phyloP scores from a whole-genome alignment of 164 flowering plant genomes.

The Magnolia kwangsiensis region DNA sequence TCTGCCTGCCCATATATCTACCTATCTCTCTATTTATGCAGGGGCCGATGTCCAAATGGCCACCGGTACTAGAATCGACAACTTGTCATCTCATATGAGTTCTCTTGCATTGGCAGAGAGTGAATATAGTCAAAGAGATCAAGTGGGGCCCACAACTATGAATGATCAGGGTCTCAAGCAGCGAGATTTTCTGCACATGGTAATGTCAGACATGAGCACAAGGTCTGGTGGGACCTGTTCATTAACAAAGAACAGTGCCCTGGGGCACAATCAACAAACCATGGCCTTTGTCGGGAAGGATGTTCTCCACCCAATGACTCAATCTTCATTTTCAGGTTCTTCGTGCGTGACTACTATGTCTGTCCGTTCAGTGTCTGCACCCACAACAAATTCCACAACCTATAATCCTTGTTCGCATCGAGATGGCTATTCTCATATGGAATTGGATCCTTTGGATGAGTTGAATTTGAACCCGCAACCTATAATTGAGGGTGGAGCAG shows the following conservation, averaged over 20 bases:
- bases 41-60: constrained; percentile 64
- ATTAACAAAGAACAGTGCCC: constrained; percentile 35
- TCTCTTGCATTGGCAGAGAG: constrained; percentile 85
- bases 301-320: constrained; percentile 48
- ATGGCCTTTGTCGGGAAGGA: constrained; percentile 47
- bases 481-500: constrained; percentile 18
- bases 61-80: constrained; percentile 42
- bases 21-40: constrained; percentile 37
- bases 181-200: constrained; percentile 25
- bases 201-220: constrained; percentile 27
- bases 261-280: constrained; percentile 43
- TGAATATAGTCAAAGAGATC: constrained; percentile 49
- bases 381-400: constrained; percentile 61
- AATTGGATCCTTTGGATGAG: constrained; percentile 36
- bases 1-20: constrained; percentile 18
- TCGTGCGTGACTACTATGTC: constrained; percentile 73
- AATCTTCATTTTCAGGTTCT: constrained; percentile 56
- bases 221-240: constrained; percentile 42
- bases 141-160: constrained; percentile 31
- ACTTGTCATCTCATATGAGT: constrained; percentile 62
- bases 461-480: constrained; percentile 27
- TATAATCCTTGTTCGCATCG: constrained; percentile 36
- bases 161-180: constrained; percentile 38
- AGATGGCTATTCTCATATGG: constrained; percentile 30
- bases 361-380: constrained; percentile 68